Evolutionary conservation across 805 yeast species (phyloP), one percentile per base, ranked within the genome.

Genomic region (Candida ficus): DNA sequence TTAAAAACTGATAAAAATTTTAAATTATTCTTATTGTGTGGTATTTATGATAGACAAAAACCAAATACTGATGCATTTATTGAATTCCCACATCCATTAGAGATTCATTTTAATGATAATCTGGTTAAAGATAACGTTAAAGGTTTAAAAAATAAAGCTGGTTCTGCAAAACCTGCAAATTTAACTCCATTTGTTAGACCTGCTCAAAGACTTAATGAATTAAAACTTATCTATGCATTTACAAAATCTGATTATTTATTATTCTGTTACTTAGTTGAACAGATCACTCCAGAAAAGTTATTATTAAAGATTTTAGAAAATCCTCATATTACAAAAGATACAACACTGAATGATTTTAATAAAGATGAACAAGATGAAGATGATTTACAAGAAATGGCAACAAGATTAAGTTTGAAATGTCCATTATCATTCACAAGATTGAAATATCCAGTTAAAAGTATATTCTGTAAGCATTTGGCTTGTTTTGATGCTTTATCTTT

Each of bases 401-500:
- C 86, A 14, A 70, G 76, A 1, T 65, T 87, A 38, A 71, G 88
- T 14, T 65, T 93, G 43, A 76, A 75, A 47, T 90, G 95, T 56
- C 97, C 96, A 0, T 67, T 90, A 6, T 76, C 93, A 2, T 81
- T 76, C 53, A 69, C 76, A 8, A 71, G 85, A 42, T 82, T 93
- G 72, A 65, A 68, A 41, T 60, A 72, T 38, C 98, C 99, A 0
- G 76, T 79, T 1, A 75, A 87, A 48, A 78, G 95, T 1, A 62
- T 70, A 1, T 66, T 62, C 35, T 93, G 99, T 62, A 65, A 72
- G 27, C 99, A 93, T 61, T 63, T 88, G 13, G 91, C 85, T 53
- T 90, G 98, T 57, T 87, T 90, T 58, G 99, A 93, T 61, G 90
- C 86, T 0, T 59, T 70, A 27, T 76, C 85, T 33, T 93, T 75